Conservation (phyloP, 805 yeast genomes). For the Brettanomyces bruxellensis region DNA sequence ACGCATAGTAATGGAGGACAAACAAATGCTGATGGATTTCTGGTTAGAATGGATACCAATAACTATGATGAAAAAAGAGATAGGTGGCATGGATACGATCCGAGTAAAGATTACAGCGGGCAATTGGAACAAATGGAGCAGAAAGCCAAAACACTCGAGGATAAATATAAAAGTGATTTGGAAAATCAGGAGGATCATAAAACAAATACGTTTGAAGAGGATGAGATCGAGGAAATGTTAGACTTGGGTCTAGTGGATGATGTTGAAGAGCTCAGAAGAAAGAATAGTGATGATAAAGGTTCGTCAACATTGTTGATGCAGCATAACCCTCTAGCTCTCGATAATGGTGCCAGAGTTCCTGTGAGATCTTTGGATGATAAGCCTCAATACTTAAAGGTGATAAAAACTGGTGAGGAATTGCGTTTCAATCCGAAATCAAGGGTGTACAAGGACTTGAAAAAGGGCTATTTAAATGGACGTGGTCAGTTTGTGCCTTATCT, state of each 20-base stretch:
- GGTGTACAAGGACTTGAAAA: constrained; percentile 23
- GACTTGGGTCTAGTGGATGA: constrained; percentile 28
- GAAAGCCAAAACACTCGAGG: constrained; percentile 22
- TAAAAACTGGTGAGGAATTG: constrained; percentile 33
- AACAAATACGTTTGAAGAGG: constrained; percentile 20
- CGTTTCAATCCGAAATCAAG: constrained; percentile 50
- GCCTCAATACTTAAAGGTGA: constrained; percentile 56
- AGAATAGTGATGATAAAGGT: constrained; percentile 12
- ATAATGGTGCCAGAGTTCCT: constrained; percentile 24
- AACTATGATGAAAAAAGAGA: constrained; percentile 69
- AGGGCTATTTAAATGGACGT: constrained; percentile 26
- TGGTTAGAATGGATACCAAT: constrained; percentile 18
- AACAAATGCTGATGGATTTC: neutral
- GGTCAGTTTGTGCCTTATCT: constrained; percentile 45
- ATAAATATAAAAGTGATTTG: constrained; percentile 8
- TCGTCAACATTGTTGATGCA: constrained; percentile 5
- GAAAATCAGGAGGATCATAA: constrained; percentile 12
- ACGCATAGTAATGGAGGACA: constrained; percentile 15
- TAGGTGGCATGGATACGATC: constrained; percentile 74
- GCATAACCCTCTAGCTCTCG: constrained; percentile 8
- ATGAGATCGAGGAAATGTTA: constrained; percentile 33
- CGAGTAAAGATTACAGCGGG: constrained; percentile 45
- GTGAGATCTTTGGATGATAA: constrained; percentile 66
- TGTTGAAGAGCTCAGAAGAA: constrained; percentile 5
- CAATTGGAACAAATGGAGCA: constrained; percentile 38